Conservation (phyloP, 345 rosid species). For the Adansonia digitata region DNA sequence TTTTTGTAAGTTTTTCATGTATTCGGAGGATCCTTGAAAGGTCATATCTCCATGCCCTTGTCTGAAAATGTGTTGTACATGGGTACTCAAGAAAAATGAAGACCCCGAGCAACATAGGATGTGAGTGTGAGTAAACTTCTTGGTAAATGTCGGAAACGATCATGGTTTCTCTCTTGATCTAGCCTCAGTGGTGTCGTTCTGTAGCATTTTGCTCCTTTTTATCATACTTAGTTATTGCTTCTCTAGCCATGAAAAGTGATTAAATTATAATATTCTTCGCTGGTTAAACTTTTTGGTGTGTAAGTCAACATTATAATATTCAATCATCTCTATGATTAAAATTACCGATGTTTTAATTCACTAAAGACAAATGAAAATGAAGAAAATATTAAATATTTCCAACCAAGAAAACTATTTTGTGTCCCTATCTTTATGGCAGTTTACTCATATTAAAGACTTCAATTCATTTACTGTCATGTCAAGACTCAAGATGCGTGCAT, state of each 20-base stretch:
- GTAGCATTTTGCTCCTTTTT: not conserved
- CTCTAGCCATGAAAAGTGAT: not conserved
- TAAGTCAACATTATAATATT: not conserved
- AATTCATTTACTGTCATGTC: not conserved
- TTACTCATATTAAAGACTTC: not conserved
- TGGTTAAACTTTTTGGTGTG: not conserved
- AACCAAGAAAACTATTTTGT: not conserved
- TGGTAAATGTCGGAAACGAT: not conserved
- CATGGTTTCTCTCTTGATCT: not conserved
- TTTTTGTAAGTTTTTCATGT: too few species aligned
- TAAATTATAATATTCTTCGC: not conserved
- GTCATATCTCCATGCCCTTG: too few species aligned
- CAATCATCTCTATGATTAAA: not conserved
- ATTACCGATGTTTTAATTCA: not conserved
- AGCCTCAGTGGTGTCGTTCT: not conserved
- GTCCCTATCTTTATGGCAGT: not conserved
- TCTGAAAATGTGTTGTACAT: too few species aligned
- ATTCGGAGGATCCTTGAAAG: too few species aligned
- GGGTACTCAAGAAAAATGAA: too few species aligned
- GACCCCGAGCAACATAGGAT: too few species aligned
- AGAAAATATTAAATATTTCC: slow-evolving; percentile 4
- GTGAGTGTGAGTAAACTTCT: not conserved
- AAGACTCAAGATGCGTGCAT: not conserved
- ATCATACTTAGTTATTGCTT: not conserved
- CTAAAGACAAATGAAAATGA: not conserved